Evolutionary conservation across 2,329 filamentous ascomycete genomes (phyloP).

Genomic region (Leptographium radiaticola): DNA sequence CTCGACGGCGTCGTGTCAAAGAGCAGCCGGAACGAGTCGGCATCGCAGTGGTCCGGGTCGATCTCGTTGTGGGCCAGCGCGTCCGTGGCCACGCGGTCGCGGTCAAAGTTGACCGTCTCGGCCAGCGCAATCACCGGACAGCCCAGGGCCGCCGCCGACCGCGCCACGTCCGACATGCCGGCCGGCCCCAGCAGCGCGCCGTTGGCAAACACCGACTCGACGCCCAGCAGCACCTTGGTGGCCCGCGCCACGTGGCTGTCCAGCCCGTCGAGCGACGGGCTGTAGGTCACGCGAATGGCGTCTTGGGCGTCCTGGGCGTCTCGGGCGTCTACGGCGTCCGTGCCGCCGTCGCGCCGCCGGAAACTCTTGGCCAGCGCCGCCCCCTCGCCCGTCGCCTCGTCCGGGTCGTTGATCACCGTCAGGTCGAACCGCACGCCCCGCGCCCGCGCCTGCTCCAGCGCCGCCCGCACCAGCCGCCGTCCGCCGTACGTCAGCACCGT

Average conservation of each 20-base stretch:
- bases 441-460: conserved; percentile 58
- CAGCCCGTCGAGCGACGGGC: conserved; percentile 61
- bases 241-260: conserved; percentile 54
- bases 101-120: conserved; percentile 88
- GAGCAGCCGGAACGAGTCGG: conserved; percentile 49
- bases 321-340: background rate
- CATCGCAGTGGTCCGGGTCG: conserved; percentile 54
- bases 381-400: conserved; percentile 32
- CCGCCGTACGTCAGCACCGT: conserved; percentile 79
- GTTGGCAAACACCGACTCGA: conserved; percentile 92
- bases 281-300: conserved; percentile 68
- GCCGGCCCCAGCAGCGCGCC: conserved; percentile 78
- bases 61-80: conserved; percentile 93
- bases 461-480: conserved; percentile 73
- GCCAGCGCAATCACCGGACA: conserved; percentile 81
- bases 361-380: conserved; percentile 56
- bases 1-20: conserved; percentile 87
- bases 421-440: conserved; percentile 68
- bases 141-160: conserved; percentile 62
- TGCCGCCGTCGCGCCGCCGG: background rate
- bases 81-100: conserved; percentile 75
- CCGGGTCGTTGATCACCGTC: conserved; percentile 64
- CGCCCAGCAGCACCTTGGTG: conserved; percentile 69
- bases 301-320: too few relatives aligned
- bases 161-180: conserved; percentile 76